Evolutionary conservation across 352 stramenopile genomes (phyloP).

Genomic region (Pythium plurisporium): DNA sequence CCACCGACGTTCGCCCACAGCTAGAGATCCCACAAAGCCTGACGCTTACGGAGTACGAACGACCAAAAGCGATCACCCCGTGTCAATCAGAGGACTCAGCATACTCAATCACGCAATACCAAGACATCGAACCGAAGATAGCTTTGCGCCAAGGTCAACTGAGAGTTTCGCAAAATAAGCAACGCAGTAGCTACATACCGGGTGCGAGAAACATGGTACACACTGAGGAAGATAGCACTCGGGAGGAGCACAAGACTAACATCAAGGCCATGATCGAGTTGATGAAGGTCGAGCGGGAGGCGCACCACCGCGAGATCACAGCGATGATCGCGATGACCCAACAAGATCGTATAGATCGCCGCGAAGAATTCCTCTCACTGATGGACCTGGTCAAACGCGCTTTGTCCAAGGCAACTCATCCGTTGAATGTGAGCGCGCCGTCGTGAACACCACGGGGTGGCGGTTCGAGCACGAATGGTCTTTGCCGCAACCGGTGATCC

Average conservation of each 20-base stretch:
- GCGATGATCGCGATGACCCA: neutral
- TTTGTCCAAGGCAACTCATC: neutral
- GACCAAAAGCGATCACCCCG: too few species aligned
- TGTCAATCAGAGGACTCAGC: too few species aligned
- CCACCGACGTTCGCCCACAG: neutral
- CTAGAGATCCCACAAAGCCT: neutral
- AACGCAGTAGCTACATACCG: neutral
- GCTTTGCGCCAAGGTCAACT: too few species aligned
- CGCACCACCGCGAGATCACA: neutral
- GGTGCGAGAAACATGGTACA: neutral
- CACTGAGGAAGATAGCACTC: neutral
- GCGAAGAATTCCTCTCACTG: neutral
- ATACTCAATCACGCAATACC: too few species aligned
- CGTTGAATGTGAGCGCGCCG: too few species aligned
- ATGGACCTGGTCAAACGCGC: neutral
- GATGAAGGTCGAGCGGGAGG: neutral
- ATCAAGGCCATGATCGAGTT: neutral
- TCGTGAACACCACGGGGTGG: too few species aligned
- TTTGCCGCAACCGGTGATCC: too few species aligned
- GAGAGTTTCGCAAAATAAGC: neutral
- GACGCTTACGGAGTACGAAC: too few species aligned
- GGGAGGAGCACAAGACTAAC: neutral
- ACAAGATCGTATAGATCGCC: neutral
- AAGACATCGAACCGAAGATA: too few species aligned
- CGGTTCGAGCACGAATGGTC: too few species aligned